phyloP scores from a whole-genome alignment of 1,284 basidiomycete genomes.

The Tremellales sp. region DNA sequence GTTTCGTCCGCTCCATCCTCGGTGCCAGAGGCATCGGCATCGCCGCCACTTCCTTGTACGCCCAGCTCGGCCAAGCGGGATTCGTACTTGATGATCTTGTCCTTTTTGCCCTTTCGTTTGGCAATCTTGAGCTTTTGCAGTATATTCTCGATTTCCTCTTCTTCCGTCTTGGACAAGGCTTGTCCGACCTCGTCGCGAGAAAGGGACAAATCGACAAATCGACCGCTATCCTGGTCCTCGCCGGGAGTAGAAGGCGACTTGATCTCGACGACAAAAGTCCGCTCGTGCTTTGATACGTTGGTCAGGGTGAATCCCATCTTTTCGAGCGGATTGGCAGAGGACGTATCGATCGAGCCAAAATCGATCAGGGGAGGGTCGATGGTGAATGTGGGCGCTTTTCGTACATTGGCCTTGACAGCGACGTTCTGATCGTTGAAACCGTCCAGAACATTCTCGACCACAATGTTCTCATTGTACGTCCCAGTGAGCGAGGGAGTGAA shows the following conservation, averaged over 20 bases:
- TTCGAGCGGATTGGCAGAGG: not conserved
- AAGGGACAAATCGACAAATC: conserved; percentile 23
- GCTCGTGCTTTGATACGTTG: conserved; percentile 49
- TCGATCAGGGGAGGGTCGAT: conserved; percentile 46
- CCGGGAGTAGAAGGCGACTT: conserved; percentile 14
- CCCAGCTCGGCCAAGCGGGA: conserved; percentile 49
- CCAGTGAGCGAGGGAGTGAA: conserved; percentile 51
- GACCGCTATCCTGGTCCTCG: not conserved
- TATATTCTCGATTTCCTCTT: conserved; percentile 53
- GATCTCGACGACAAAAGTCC: conserved; percentile 49
- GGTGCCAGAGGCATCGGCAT: conserved; percentile 9
- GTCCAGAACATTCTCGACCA: conserved; percentile 53
- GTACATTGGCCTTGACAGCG: conserved; percentile 51
- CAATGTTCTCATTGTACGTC: conserved; percentile 51
- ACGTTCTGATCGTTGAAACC: conserved; percentile 51
- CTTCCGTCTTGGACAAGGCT: conserved; percentile 50
- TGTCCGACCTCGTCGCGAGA: conserved; percentile 41
- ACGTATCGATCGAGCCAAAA: conserved; percentile 33
- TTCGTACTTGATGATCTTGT: conserved; percentile 54
- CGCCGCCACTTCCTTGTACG: conserved; percentile 15
- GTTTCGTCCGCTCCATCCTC: conserved; percentile 4
- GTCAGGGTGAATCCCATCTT: conserved; percentile 43
- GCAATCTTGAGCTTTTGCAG: conserved; percentile 55
- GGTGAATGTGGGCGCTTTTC: conserved; percentile 51
- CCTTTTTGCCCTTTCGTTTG: conserved; percentile 50